Evolutionary conservation across 805 yeast genomes (phyloP), one percentile per base, ranked within the genome.

Genomic region (Kazachstania africana): DNA sequence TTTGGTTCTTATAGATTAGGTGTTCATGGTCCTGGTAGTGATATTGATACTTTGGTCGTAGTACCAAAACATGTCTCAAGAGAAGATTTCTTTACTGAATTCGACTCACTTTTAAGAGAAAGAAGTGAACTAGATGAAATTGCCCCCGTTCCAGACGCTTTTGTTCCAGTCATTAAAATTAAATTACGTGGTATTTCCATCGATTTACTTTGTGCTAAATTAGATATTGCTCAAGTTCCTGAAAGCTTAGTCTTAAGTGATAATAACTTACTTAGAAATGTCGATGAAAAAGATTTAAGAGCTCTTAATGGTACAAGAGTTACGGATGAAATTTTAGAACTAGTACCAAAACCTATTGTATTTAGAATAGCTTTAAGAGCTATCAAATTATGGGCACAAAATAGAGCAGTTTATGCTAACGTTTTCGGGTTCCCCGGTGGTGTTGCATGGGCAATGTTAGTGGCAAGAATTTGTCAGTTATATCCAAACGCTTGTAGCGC

Each of bases 401-500:
- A 85, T 47, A 68, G 97, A 31, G 97, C 95, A 0, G 72, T 91
- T 12, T 91, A 91, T 58, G 96, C 83, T 5, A 91, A 91, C 50
- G 79, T 91, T 27, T 83, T 79, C 68, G 98, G 98, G 0, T 91
- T 88, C 58, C 98, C 97, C 1, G 98, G 98, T 48, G 98, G 98
- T 57, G 98, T 91, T 29, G 98, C 98, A 1, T 91, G 98, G 98
- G 98, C 98, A 1, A 91, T 91, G 96, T 57, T 91, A 25, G 96
- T 87, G n/a, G 98, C 97, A 1, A 68, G 98, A 46, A 84, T 91
- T 18, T 91, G 98, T 57, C 98, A 91, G 55, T 60, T 91, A 31
- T 91, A 88, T 53, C 98, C 98, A 8, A 88, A 88, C 57, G 94
- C 97, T 0, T 93, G 85, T 9, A 78, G 95, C 38, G 83, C 97